Evolutionary conservation across 2,329 filamentous ascomycete species (phyloP).

Genomic region (Periconia sp.): DNA sequence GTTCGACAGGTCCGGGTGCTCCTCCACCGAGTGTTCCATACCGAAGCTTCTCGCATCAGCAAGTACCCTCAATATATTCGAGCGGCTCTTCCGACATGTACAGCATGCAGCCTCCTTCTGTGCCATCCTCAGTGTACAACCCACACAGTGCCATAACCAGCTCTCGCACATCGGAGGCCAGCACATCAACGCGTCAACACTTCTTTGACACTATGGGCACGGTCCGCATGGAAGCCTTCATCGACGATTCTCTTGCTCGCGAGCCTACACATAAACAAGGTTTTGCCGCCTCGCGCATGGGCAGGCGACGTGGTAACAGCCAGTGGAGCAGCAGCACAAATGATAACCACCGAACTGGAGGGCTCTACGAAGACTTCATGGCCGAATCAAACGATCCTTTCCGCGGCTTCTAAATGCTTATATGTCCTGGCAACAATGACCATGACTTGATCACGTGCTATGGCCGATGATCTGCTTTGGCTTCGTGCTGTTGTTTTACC

Average conservation of each 20-base stretch:
- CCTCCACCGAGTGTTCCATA: conserved; percentile 71
- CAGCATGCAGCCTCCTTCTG: conserved; percentile 39
- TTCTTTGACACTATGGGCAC: conserved; percentile 90
- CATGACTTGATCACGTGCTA: conserved; percentile 6
- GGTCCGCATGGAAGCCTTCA: conserved; percentile 96
- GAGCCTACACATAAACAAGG: conserved; percentile 21
- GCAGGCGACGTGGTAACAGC: conserved; percentile 40
- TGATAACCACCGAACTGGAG: conserved; percentile 33
- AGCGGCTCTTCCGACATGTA: conserved; percentile 48
- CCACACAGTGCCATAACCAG: conserved; percentile 49
- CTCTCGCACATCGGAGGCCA: conserved; percentile 59
- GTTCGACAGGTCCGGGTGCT: conserved; percentile 81
- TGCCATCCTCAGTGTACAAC: conserved; percentile 49
- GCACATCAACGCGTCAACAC: conserved; percentile 56
- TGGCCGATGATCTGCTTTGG: conserved; percentile 2
- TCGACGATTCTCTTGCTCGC: conserved; percentile 58
- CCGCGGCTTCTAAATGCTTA: conserved; percentile 38
- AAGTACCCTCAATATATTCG: conserved; percentile 47
- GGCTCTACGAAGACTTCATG: conserved; percentile 39
- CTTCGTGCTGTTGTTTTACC: background rate
- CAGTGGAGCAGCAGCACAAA: conserved; percentile 45
- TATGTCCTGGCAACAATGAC: conserved; percentile 8
- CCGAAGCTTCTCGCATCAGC: conserved; percentile 73
- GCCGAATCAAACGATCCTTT: conserved; percentile 41
- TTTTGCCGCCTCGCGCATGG: conserved; percentile 27